Evolutionary conservation across 768 basidiomycete species (phyloP).

Genomic region (Leccinum longicurvipes): DNA sequence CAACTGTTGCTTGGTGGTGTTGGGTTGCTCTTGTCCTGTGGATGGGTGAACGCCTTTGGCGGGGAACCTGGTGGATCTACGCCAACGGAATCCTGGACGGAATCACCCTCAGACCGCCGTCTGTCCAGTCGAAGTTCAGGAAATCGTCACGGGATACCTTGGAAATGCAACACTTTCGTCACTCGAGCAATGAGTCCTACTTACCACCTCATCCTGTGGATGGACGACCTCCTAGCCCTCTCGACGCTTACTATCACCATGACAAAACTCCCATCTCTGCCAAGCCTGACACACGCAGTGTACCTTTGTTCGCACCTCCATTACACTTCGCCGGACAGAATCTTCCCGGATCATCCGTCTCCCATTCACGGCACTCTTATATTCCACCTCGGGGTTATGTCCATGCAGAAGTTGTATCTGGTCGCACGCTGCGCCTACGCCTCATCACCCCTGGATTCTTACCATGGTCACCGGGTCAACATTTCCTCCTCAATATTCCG

Average conservation of each 20-base stretch:
- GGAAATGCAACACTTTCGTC: constrained; percentile 25
- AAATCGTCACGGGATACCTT: constrained; percentile 11
- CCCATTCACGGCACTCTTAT: constrained; percentile 23
- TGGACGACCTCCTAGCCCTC: constrained; percentile 22
- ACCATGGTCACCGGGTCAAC: constrained; percentile 76
- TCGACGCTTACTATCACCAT: constrained; percentile 18
- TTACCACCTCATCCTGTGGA: constrained; percentile 1
- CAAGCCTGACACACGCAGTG: neutral
- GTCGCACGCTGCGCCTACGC: constrained; percentile 66
- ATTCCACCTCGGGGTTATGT: constrained; percentile 65
- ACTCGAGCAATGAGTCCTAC: constrained; percentile 3
- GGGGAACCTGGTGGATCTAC: constrained; percentile 53
- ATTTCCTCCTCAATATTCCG: constrained; percentile 67
- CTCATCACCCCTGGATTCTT: constrained; percentile 54
- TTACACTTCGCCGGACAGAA: neutral
- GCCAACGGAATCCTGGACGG: constrained; percentile 52
- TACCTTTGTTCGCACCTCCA: neutral
- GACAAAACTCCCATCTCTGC: constrained; percentile 4
- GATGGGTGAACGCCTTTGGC: constrained; percentile 58
- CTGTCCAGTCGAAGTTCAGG: neutral
- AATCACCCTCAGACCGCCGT: neutral
- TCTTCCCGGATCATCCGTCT: neutral
- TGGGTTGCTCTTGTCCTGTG: constrained; percentile 60
- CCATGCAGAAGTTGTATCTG: constrained; percentile 65
- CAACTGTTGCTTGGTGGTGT: constrained; percentile 65